Conservation (phyloP, 192 early-diverging fungal species). For the Physocladia obscura region DNA sequence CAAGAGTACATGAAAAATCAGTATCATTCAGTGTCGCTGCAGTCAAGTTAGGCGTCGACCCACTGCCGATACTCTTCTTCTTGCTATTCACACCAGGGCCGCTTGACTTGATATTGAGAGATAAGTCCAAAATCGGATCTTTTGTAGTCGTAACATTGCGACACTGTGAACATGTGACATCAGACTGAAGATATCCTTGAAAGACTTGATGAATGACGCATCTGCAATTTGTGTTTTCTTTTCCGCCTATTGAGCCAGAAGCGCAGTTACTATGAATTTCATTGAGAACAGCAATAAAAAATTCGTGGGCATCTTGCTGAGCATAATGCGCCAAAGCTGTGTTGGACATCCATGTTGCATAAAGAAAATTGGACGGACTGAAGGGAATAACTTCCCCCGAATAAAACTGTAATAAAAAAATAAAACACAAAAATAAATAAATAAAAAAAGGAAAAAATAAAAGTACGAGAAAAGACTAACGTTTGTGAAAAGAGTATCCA, state of each 20-base stretch:
- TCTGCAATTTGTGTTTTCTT: constrained; percentile 53
- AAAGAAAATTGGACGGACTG: constrained; percentile 80
- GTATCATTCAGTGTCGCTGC: not conserved
- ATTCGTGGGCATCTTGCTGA: constrained; percentile 98
- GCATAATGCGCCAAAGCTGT: constrained; percentile 86
- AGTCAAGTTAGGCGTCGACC: not conserved
- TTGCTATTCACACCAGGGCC: constrained; percentile 33
- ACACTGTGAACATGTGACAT: constrained; percentile 82
- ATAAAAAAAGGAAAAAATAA: no score
- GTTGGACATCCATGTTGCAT: constrained; percentile 85
- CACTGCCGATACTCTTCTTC: constrained; percentile 6
- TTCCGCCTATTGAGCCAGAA: constrained; percentile 20
- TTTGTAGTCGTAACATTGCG: constrained; percentile 73
- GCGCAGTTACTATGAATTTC: constrained; percentile 69
- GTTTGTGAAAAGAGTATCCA: constrained; percentile 78
- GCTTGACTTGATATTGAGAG: constrained; percentile 72
- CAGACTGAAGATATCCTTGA: constrained; percentile 84
- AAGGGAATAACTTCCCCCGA: constrained; percentile 69
- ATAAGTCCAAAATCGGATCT: constrained; percentile 91
- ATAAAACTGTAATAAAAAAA: constrained; percentile 53
- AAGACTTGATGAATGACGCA: constrained; percentile 92
- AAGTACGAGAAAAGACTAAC: no score
- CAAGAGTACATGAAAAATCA: constrained; percentile 47
- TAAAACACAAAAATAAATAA: not conserved
- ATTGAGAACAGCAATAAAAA: constrained; percentile 87